Conservation (phyloP, 1,139 yeast species). For the Debaryomycetaceae sp. region DNA sequence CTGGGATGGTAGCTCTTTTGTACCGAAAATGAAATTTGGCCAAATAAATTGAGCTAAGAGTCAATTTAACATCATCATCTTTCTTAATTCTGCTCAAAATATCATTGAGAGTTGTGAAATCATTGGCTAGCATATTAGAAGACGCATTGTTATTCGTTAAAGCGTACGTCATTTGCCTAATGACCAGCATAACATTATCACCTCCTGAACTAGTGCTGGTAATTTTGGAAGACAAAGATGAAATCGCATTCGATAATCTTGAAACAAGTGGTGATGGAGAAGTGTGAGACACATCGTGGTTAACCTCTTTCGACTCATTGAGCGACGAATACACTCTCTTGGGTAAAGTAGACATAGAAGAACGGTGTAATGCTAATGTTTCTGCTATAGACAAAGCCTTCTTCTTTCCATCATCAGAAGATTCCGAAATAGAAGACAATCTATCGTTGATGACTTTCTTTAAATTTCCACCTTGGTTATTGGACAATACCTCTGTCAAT, state of each 20-base stretch:
- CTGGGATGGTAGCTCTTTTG: conserved; percentile 9
- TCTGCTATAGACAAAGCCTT: conserved; percentile 57
- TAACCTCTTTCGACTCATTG: conserved; percentile 21
- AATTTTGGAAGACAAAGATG: conserved; percentile 21
- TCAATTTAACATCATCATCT: conserved; percentile 11
- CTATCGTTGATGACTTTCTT: neutral
- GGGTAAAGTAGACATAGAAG: conserved; percentile 29
- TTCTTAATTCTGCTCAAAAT: neutral
- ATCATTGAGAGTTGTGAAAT: conserved; percentile 6
- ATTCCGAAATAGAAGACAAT: neutral
- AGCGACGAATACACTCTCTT: conserved; percentile 24
- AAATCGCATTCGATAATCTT: conserved; percentile 30
- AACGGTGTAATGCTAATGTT: conserved; percentile 56
- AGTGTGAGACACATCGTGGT: conserved; percentile 16
- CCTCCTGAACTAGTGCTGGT: conserved; percentile 12
- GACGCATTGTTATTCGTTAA: conserved; percentile 20
- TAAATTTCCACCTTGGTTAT: neutral
- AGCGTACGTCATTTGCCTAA: conserved; percentile 43
- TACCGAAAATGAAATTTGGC: conserved; percentile 35
- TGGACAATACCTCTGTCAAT: neutral
- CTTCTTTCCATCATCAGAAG: conserved; percentile 13
- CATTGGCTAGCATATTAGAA: conserved; percentile 16
- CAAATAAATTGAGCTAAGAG: conserved; percentile 33
- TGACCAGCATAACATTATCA: conserved; percentile 26
- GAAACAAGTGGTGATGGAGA: conserved; percentile 15